These are phyloP conservation scores for Penicillium concentricum DNA, from an alignment of 2,329 filamentous ascomycete genomes.

Conservation along the genomic window DNA sequence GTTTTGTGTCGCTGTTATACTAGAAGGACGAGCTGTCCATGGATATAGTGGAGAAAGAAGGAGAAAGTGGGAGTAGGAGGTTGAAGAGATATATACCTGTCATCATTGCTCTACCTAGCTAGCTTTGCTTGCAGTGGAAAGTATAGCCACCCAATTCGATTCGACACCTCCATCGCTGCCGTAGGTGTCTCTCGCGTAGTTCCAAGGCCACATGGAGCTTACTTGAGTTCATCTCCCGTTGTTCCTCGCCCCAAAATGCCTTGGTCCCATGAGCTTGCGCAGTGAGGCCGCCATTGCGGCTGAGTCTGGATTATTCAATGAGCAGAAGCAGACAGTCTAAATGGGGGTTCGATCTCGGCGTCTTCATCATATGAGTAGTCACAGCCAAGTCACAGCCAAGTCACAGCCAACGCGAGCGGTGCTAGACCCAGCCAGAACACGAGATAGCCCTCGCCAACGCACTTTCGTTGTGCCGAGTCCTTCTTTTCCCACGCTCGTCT, in stretches of 20 bases:
- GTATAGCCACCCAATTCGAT: background rate
- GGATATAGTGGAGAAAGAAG: background rate
- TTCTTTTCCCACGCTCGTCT: background rate
- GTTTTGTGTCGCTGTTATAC: background rate
- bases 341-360: background rate
- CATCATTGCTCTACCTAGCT: background rate
- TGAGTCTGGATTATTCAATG: background rate
- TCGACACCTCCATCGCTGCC: background rate
- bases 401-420: background rate
- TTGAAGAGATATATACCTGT: constrained; percentile 2
- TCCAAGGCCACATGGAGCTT: background rate
- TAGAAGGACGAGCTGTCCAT: background rate
- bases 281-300: background rate
- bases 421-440: background rate
- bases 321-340: background rate
- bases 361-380: background rate
- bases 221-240: background rate
- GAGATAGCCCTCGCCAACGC: background rate
- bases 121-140: background rate
- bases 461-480: background rate
- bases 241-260: background rate
- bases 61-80: background rate
- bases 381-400: background rate
- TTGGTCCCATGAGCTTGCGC: background rate
- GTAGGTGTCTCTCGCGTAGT: background rate